These are phyloP conservation scores for Botrytis squamosa DNA, from an alignment of 2,329 filamentous ascomycete genomes.

Conservation along the genomic window DNA sequence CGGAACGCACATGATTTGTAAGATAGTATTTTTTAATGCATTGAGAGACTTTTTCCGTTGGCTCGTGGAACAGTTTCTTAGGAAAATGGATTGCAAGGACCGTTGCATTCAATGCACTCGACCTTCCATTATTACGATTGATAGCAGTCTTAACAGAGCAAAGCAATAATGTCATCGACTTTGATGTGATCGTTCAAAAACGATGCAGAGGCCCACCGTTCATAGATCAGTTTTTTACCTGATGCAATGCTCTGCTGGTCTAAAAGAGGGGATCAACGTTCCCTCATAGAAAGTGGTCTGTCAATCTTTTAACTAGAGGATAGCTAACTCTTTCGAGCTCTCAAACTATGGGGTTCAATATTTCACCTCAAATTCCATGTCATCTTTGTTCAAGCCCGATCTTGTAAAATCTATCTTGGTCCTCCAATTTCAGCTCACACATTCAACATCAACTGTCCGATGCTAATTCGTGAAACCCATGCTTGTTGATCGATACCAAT, in stretches of 20 bases:
- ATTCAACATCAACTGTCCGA: neutral
- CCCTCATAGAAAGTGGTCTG: neutral
- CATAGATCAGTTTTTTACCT: neutral
- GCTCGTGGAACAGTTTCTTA: neutral
- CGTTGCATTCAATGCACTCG: neutral
- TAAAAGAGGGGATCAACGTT: neutral
- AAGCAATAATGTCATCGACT: neutral
- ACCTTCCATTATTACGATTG: neutral
- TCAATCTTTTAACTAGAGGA: neutral
- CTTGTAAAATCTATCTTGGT: neutral
- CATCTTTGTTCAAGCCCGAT: too few relatives aligned
- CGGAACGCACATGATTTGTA: too few relatives aligned
- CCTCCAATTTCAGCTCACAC: neutral
- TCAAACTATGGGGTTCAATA: neutral
- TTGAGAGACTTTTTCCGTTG: neutral
- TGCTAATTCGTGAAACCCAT: neutral
- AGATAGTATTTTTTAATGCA: neutral
- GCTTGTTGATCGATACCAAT: neutral
- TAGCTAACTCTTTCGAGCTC: neutral
- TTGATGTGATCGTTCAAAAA: neutral
- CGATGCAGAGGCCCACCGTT: neutral
- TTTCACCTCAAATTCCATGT: neutral
- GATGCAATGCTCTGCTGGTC: neutral
- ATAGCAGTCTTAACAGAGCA: neutral
- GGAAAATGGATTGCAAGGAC: neutral